Base-by-base conservation (phyloP, 2,329 filamentous ascomycete genomes). In the Diplodia intermedia region DNA sequence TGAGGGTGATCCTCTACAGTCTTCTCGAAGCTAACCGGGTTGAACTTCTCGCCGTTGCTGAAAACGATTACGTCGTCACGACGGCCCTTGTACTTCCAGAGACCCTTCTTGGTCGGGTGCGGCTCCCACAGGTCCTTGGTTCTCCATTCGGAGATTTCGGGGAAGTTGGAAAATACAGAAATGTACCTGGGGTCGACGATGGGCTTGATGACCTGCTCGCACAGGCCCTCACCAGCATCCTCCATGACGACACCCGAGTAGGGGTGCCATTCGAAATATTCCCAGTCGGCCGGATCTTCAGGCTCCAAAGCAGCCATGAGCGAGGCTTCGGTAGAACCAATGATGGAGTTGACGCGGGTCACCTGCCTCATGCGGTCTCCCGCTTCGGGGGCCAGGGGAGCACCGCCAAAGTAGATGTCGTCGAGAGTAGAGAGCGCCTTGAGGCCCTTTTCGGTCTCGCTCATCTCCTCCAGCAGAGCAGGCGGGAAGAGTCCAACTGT, bases 391-490 rank as follows among this genome's bases (percentile, higher is more conserved):
- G 54, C 66, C 70, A 52, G 71, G 67, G 9, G 73, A 8, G 70
- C 70, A 12, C 71, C 71, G 2, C 65, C 67, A 52, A 70, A 71
- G 23, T 54, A 57, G 23, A 74, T 70, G 56, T 73, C 73, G 38
- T 74, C 72, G 1, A 71, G 62, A 18, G 66, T 63, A 15, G 56
- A 69, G 12, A 74, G 70, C 36, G 72, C 73, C 14, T 69, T 65
- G 36, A 74, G 40, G 4, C 73, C 71, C n/a, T 70, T 71, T 5
- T 72, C 72, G 11, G 70, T 73, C 15, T 75, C 72, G 40, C 72
- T 71, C 9, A 75, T 65, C 68, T 75, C 72, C 40, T 75, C 73
- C 5, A 71, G 70, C 11, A 75, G 70, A 15, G 73, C 73, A 43
- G 73, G 73, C 0, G 73, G 70, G 61, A 75, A 70, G 29, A 70